Base-by-base conservation (phyloP, 2,329 filamentous ascomycete genomes). In the Aspergillus novoparasiticus region DNA sequence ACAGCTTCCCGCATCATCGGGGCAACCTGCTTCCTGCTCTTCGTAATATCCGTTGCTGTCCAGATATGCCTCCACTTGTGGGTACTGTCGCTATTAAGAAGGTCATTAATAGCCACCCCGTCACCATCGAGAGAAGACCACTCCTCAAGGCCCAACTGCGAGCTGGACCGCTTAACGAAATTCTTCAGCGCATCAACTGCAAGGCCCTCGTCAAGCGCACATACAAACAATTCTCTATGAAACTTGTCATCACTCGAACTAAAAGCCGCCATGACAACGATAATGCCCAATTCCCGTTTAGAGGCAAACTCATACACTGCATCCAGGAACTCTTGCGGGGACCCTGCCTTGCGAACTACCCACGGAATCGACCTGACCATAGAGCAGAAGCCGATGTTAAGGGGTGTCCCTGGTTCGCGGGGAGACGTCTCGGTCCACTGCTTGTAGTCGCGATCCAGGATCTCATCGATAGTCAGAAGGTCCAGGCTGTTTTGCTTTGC, bases 361-460 rank as follows among this genome's bases (percentile, higher is more conserved):
- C 85, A 89, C 0, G 77, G 75, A 6, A 89, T 75, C 0, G 83
- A 78, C 69, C 85, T 85, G 36, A 89, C 86, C 6, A 86, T 81
- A 28, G 84, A 85, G 67, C 84, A 86, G 59, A 89, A 85, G 2
- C 87, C 87, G 21, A 89, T 77, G 57, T 79, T 82, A 39, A 81
- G 36, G 2, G 62, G 68, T 10, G 28, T 74, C 68, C 45, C 69
- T 75, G 58, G 68, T 73, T 73, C 65, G 28, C 61, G 66, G 4
- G 67, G 46, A 16, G 64, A 61, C 14, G 68, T 72, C 62, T 84
- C 84, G 1, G 78, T 79, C 87, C 87, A 90, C 57, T 85, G 79
- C 73, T 90, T 90, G 71, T 88, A 90, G 72, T 90, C 87, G 64
- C 88, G 86, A 45, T 83, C 80, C 61, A 89, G 73, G 23, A 88